Evolutionary conservation across 1,139 yeast genomes (phyloP), one percentile per base, ranked within the genome.

Genomic region (Lipomyces yarrowii): DNA sequence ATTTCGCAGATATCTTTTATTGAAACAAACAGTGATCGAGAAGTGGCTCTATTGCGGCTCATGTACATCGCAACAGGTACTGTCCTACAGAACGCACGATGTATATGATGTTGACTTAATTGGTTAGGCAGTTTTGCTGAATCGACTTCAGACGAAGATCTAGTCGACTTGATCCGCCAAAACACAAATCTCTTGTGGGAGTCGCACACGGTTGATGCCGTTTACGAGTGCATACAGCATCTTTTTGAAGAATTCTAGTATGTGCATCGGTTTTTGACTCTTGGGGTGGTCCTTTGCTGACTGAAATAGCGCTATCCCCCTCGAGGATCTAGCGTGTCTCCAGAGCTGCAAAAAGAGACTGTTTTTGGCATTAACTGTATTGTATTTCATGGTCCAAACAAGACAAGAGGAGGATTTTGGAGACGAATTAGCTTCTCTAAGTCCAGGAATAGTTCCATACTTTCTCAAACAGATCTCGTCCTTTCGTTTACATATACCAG

Each of bases 401-500:
- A 71, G 83, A 15, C 71, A 70, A 15, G 68, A 69, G 62, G 48
- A 73, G 66, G 63, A 61, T 57, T 71, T 77, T 56, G 69, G 75
- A 68, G 65, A 71, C 0, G 70, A 73, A 42, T 46, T 67, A 1
- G 74, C 73, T 3, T 72, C 75, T 2, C 59, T 75, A 0, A 79
- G 82, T 6, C 76, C 77, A 8, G 67, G 72, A 52, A 56, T 88
- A 0, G 71, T 90, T 57, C 72, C 81, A 0, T 77, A 77, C 21
- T 73, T 90, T 11, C 78, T 87, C 1, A 76, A 78, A 42, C 83
- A 85, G 62, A 80, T 90, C 13, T 92, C 89, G 68, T 79, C 82
- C 63, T 87, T 96, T 88, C 83, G 91, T 69, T 86, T 91, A 87
- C 78, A 76, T 13, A 59, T 68, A 30, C 64, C 68, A 10, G 72